These are phyloP conservation scores for Thermochaetoides thermophila DNA, from an alignment of 495 filamentous ascomycete genomes.

Conservation along the genomic window DNA sequence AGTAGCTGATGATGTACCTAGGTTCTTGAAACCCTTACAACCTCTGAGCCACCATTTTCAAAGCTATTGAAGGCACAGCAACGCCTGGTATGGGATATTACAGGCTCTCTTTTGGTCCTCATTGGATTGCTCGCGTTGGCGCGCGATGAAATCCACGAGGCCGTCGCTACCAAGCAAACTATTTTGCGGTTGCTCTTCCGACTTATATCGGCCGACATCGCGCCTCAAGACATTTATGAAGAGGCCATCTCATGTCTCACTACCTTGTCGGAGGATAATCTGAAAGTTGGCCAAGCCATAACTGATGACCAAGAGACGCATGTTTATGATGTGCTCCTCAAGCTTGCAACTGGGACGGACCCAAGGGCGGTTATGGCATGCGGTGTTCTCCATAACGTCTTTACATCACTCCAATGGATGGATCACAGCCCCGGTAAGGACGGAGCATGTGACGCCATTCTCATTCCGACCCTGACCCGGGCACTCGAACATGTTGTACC, in stretches of 20 bases:
- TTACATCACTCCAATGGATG: conserved; percentile 28
- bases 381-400: conserved; percentile 39
- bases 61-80: conserved; percentile 35
- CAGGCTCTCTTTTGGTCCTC: conserved; percentile 30
- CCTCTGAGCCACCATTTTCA: conserved; percentile 21
- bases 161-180: conserved; percentile 28
- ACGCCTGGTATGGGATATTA: conserved; percentile 33
- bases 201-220: conserved; percentile 21
- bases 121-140: conserved; percentile 33
- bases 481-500: conserved; percentile 20
- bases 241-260: conserved; percentile 37
- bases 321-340: conserved; percentile 24
- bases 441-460: conserved; percentile 31
- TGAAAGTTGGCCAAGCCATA: conserved; percentile 27
- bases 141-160: conserved; percentile 37
- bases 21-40: conserved; percentile 29
- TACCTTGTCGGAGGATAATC: conserved; percentile 40
- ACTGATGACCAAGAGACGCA: conserved; percentile 21
- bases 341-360: conserved; percentile 19
- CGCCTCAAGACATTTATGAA: conserved; percentile 23
- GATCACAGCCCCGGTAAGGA: conserved; percentile 33
- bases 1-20: conserved; percentile 6
- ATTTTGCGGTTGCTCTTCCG: conserved; percentile 38
- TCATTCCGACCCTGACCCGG: conserved; percentile 29
- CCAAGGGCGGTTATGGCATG: conserved; percentile 30